phyloP scores from a whole-genome alignment of 257 asterid genomes.

The Lycium ferocissimum region DNA sequence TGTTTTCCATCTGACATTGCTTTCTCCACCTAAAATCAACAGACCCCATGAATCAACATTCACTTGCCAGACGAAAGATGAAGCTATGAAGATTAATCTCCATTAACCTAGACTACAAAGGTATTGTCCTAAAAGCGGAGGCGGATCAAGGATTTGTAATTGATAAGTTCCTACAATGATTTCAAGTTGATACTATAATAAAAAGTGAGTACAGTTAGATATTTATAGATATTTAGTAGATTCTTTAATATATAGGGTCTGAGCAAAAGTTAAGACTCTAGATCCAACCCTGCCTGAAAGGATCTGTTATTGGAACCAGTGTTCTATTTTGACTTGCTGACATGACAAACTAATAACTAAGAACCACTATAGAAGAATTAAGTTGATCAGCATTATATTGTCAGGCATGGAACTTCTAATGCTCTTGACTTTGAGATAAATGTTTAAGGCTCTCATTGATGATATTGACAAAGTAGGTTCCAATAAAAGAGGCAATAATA shows the following conservation, averaged over 20 bases:
- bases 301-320: not conserved
- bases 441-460: not conserved
- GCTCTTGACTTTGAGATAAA: not conserved
- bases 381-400: not conserved
- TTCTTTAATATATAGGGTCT: too few relatives aligned
- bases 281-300: not conserved
- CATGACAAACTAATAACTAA: not conserved
- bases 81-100: not conserved
- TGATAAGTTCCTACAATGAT: not conserved
- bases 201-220: too few relatives aligned
- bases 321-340: not conserved
- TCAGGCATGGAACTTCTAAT: not conserved
- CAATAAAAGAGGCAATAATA: not conserved
- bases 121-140: not conserved
- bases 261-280: too few relatives aligned
- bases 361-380: not conserved
- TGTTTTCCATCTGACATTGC: constrained; percentile 66
- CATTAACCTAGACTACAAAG: constrained; percentile 1
- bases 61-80: constrained; percentile 19
- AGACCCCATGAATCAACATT: constrained; percentile 8
- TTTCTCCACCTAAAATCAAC: constrained; percentile 67
- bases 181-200: not conserved
- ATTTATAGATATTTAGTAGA: too few relatives aligned
- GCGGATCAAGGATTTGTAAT: too few relatives aligned
- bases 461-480: not conserved